phyloP scores from a whole-genome alignment of 2,329 filamentous ascomycete genomes.

The Paramyrothecium roridum region DNA sequence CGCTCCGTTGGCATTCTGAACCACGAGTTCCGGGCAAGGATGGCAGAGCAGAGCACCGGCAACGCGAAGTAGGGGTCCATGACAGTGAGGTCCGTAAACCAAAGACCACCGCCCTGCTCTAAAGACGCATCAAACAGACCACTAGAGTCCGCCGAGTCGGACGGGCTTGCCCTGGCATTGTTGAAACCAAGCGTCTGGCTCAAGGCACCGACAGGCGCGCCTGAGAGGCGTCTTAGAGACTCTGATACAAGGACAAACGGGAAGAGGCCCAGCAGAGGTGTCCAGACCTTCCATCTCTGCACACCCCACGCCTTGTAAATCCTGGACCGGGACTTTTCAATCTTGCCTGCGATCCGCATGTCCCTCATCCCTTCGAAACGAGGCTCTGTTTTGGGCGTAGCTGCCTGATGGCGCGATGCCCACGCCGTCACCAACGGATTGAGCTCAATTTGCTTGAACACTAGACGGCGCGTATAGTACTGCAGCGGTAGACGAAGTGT shows the following conservation, averaged over 20 bases:
- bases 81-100: constrained; percentile 52
- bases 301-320: constrained; percentile 37
- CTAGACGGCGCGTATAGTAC: constrained; percentile 33
- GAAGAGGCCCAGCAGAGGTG: constrained; percentile 36
- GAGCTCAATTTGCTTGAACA: constrained; percentile 22
- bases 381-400: constrained; percentile 3
- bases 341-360: constrained; percentile 18
- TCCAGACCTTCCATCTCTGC: constrained; percentile 44
- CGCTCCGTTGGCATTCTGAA: constrained; percentile 22
- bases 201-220: constrained; percentile 25
- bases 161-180: constrained; percentile 8
- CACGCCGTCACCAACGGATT: constrained; percentile 28
- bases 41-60: constrained; percentile 32
- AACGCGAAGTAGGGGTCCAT: constrained; percentile 49
- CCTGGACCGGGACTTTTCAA: constrained; percentile 23
- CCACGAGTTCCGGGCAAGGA: constrained; percentile 25
- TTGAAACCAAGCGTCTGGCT: constrained; percentile 25
- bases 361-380: constrained; percentile 13
- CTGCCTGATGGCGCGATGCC: constrained; percentile 19
- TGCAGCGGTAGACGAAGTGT: constrained; percentile 44
- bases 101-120: constrained; percentile 48
- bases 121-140: constrained; percentile 34
- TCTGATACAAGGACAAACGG: constrained; percentile 51
- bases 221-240: constrained; percentile 42
- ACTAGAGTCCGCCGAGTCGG: constrained; percentile 19